phyloP scores from a whole-genome alignment of 148 eudicot species.

The Amaranthus cruentus region DNA sequence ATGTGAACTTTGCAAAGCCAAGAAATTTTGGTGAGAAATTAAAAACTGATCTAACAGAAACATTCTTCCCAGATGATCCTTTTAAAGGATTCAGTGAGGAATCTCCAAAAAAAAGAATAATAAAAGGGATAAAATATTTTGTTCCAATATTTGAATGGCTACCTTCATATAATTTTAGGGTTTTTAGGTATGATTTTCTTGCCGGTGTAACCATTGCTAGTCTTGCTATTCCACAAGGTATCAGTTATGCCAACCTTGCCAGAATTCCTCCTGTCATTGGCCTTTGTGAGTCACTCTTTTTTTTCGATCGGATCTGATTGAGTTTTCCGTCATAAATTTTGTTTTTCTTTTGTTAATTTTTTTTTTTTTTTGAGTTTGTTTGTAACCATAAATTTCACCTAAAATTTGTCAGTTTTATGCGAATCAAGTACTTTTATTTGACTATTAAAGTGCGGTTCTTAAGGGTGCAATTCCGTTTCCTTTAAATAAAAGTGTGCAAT shows the following conservation, averaged over 20 bases:
- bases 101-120: slow-evolving; percentile 27
- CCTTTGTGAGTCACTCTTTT: slow-evolving; percentile 51
- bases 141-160: slow-evolving; percentile 72
- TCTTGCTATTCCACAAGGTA: slow-evolving; percentile 95
- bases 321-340: too few species aligned
- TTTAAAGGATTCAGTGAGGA: slow-evolving; percentile 37
- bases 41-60: slow-evolving; percentile 45
- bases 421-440: too few species aligned
- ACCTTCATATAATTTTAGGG: slow-evolving; percentile 41
- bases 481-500: too few species aligned
- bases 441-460: too few species aligned
- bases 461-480: too few species aligned
- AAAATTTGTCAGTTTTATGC: too few species aligned
- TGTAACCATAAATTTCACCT: too few species aligned
- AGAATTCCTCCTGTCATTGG: slow-evolving; percentile 73
- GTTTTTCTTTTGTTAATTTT: too few species aligned
- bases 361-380: too few species aligned
- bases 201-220: slow-evolving; percentile 95
- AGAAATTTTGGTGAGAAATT: slow-evolving; percentile 39
- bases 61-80: slow-evolving; percentile 81
- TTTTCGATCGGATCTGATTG: neutral
- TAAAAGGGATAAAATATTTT: slow-evolving; percentile 43
- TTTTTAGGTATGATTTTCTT: slow-evolving; percentile 65
- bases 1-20: slow-evolving; percentile 41
- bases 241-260: slow-evolving; percentile 91